Conservation (phyloP, 805 yeast species). For the Wickerhamiella occidentalis region DNA sequence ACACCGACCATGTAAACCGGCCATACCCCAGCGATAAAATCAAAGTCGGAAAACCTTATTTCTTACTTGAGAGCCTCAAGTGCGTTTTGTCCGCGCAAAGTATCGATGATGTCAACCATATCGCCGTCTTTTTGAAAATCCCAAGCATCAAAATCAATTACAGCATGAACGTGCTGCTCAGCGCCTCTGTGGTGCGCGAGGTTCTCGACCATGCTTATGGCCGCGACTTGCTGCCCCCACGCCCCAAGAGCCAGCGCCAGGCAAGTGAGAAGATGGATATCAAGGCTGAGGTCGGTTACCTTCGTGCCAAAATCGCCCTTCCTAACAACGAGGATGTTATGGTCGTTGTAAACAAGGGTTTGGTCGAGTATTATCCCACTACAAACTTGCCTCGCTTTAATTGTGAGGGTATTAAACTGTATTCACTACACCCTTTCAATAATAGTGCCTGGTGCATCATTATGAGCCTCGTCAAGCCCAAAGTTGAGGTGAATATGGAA, state of each 20-base stretch:
- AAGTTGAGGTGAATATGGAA: constrained; percentile 16
- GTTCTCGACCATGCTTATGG: constrained; percentile 19
- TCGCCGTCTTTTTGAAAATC: constrained; percentile 9
- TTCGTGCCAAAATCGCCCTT: constrained; percentile 31
- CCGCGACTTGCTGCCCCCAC: constrained; percentile 5
- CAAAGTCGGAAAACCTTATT: background rate
- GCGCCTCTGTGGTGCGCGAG: constrained; percentile 21
- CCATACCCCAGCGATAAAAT: constrained; percentile 2
- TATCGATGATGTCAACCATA: background rate
- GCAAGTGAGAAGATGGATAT: constrained; percentile 15
- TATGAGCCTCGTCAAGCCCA: constrained; percentile 22
- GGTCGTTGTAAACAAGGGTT: constrained; percentile 31
- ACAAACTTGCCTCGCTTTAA: constrained; percentile 27
- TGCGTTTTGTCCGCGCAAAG: constrained; percentile 11
- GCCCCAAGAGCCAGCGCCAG: background rate
- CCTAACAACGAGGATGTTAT: constrained; percentile 39
- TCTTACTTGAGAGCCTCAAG: constrained; percentile 13
- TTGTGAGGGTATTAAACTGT: constrained; percentile 34
- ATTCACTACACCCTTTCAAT: constrained; percentile 39
- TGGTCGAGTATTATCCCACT: constrained; percentile 24
- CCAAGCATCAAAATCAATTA: constrained; percentile 17
- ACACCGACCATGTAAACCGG: constrained; percentile 6
- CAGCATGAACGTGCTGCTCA: constrained; percentile 22
- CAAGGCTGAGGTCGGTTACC: constrained; percentile 25
- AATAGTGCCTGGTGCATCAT: constrained; percentile 30